Conservation (phyloP, 352 stramenopile genomes). For the Discostella stelligera region DNA sequence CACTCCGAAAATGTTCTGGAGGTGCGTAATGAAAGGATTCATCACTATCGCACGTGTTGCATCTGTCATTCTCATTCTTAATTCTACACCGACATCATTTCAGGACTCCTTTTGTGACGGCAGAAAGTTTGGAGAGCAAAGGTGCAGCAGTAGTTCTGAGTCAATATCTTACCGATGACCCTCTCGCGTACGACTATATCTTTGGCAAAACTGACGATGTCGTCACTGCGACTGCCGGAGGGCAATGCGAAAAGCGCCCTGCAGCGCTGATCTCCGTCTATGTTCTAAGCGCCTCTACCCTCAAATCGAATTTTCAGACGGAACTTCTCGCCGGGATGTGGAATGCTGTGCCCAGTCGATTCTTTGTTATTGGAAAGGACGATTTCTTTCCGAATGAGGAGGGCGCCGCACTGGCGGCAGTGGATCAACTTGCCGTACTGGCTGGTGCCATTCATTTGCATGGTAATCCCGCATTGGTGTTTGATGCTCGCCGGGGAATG, state of each 20-base stretch:
- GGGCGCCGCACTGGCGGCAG: slow-evolving; percentile 56
- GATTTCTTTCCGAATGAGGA: slow-evolving; percentile 70
- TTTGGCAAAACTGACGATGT: slow-evolving; percentile 31
- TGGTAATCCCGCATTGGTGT: slow-evolving; percentile 60
- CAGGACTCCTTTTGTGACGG: slow-evolving; percentile 42
- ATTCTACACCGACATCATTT: not conserved
- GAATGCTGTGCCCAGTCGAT: slow-evolving; percentile 43
- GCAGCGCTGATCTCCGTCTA: slow-evolving; percentile 54
- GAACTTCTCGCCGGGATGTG: slow-evolving; percentile 46
- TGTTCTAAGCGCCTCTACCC: slow-evolving; percentile 53
- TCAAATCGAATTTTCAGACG: slow-evolving; percentile 27
- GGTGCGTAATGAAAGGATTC: not conserved
- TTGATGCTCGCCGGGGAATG: slow-evolving; percentile 65
- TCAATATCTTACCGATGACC: slow-evolving; percentile 38
- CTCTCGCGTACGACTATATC: slow-evolving; percentile 26
- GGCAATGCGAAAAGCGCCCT: slow-evolving; percentile 22
- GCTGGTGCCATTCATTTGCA: slow-evolving; percentile 38
- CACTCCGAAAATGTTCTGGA: slow-evolving; percentile 39
- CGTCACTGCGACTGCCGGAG: slow-evolving; percentile 10
- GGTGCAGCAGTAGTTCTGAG: slow-evolving; percentile 23
- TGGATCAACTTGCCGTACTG: slow-evolving; percentile 59
- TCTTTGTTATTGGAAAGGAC: slow-evolving; percentile 56
- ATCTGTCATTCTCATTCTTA: not conserved
- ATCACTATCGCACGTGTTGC: not conserved
- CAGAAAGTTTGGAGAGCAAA: slow-evolving; percentile 19